A percentile compares a stretch with the other conserved stretches of the same genome.
These are phyloP conservation scores for Leccinum arenicola DNA, from an alignment of 768 basidiomycete genomes.

Conservation along the genomic window DNA sequence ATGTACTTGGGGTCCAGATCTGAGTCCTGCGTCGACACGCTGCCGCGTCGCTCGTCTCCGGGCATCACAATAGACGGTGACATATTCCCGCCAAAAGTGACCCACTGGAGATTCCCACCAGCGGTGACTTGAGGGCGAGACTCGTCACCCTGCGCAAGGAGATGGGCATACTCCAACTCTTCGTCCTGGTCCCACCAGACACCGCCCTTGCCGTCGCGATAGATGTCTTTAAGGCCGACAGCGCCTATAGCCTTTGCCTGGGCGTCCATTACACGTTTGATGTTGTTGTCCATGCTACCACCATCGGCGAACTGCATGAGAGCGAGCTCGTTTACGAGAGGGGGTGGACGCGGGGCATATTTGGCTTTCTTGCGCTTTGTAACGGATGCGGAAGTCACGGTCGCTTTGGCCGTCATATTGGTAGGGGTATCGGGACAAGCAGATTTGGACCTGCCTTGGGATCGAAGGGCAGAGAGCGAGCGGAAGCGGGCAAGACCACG, in stretches of 20 bases:
- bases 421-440: slow-evolving; percentile 27
- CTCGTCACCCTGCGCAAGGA: slow-evolving; percentile 44
- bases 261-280: slow-evolving; percentile 50
- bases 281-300: slow-evolving; percentile 53
- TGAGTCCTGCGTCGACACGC: slow-evolving; percentile 51
- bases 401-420: slow-evolving; percentile 19
- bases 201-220: slow-evolving; percentile 58
- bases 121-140: slow-evolving; percentile 16
- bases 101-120: slow-evolving; percentile 41
- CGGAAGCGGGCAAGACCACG: slow-evolving; percentile 44
- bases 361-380: slow-evolving; percentile 52
- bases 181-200: slow-evolving; percentile 75
- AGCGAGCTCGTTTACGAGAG: slow-evolving; percentile 63
- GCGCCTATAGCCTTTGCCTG: slow-evolving; percentile 48
- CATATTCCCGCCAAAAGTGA: slow-evolving; percentile 37
- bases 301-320: slow-evolving; percentile 70
- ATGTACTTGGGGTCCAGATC: slow-evolving; percentile 51
- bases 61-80: slow-evolving; percentile 9
- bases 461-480: slow-evolving; percentile 49
- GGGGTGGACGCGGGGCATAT: slow-evolving; percentile 43
- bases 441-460: slow-evolving; percentile 38
- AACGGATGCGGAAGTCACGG: slow-evolving; percentile 30
- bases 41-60: slow-evolving; percentile 39
- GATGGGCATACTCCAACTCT: slow-evolving; percentile 63
- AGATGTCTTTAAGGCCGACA: slow-evolving; percentile 45